Evolutionary conservation across 1,284 basidiomycete species (phyloP).

Genomic region (Malassezia pachydermatis): DNA sequence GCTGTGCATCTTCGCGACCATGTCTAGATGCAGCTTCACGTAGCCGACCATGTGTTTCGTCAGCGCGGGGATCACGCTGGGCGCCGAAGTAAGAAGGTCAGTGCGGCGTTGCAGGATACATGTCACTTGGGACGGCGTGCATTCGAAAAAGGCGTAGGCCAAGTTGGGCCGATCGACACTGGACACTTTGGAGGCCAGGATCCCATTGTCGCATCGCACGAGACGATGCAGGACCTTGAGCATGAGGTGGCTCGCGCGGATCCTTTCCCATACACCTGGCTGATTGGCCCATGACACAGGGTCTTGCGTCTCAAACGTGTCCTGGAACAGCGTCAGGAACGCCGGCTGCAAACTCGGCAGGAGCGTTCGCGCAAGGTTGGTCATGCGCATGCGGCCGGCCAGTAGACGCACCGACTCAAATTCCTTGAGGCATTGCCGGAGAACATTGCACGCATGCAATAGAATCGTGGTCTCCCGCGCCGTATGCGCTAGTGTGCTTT

Average conservation of each 20-base stretch:
- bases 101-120: constrained; percentile 23
- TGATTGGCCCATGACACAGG: constrained; percentile 29
- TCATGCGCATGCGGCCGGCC: constrained; percentile 44
- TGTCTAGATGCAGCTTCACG: constrained; percentile 41
- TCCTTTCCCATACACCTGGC: constrained; percentile 24
- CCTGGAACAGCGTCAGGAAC: constrained; percentile 35
- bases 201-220: constrained; percentile 37
- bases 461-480: constrained; percentile 26
- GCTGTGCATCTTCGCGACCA: constrained; percentile 33
- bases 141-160: constrained; percentile 37
- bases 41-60: constrained; percentile 41
- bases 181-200: constrained; percentile 25
- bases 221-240: constrained; percentile 88
- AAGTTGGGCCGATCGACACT: constrained; percentile 26
- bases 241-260: constrained; percentile 52
- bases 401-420: constrained; percentile 37
- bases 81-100: not conserved
- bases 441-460: constrained; percentile 35
- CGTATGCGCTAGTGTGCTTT: constrained; percentile 19
- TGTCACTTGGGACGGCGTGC: constrained; percentile 32
- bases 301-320: constrained; percentile 26
- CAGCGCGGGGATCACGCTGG: constrained; percentile 19
- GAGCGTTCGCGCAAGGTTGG: constrained; percentile 36
- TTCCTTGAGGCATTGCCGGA: constrained; percentile 38
- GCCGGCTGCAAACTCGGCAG: constrained; percentile 38